Percentiles rank a stretch among this genome's conserved stretches.
Evolutionary conservation across 805 yeast species (phyloP).

Genomic region (Candida alai): DNA sequence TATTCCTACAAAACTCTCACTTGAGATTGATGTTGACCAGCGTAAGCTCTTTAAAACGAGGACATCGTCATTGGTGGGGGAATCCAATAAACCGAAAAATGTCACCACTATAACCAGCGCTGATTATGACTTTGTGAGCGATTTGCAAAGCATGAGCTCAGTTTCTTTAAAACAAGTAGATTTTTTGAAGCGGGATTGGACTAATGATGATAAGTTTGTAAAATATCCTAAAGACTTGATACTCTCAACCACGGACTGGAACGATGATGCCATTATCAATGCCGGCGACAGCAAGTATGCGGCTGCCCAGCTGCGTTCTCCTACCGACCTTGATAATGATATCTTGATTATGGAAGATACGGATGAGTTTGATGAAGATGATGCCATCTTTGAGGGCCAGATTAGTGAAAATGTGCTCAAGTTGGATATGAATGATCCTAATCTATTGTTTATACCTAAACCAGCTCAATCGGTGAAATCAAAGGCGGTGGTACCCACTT

Average conservation of each 20-base stretch:
- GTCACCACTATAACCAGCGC: conserved; percentile 21
- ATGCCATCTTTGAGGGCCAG: conserved; percentile 70
- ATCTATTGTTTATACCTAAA: conserved; percentile 61
- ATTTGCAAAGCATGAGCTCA: conserved; percentile 18
- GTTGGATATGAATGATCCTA: conserved; percentile 86
- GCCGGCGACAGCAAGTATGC: conserved; percentile 30
- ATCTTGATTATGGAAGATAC: conserved; percentile 10
- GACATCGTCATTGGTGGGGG: too few relatives aligned
- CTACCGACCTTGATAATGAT: conserved; percentile 13
- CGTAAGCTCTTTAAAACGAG: conserved; percentile 45
- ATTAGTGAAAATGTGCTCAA: conserved; percentile 39
- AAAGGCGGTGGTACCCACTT: conserved; percentile 46
- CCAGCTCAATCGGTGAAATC: conserved; percentile 12
- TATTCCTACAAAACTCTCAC: conserved; percentile 53
- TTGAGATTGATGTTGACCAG: conserved; percentile 65
- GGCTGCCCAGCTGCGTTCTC: neutral
- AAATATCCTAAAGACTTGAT: conserved; percentile 52
- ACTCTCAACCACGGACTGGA: conserved; percentile 76
- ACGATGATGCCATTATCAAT: conserved; percentile 58
- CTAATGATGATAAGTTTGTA: conserved; percentile 34
- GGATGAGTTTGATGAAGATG: conserved; percentile 57
- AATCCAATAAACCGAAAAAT: conserved; percentile 6
- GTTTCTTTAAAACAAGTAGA: conserved; percentile 22
- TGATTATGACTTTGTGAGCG: conserved; percentile 30
- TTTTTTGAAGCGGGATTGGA: conserved; percentile 29